Percentiles rank a stretch among this genome's conserved stretches.
Evolutionary conservation across 257 asterid species (phyloP).

Genomic region (Petunia secreta): DNA sequence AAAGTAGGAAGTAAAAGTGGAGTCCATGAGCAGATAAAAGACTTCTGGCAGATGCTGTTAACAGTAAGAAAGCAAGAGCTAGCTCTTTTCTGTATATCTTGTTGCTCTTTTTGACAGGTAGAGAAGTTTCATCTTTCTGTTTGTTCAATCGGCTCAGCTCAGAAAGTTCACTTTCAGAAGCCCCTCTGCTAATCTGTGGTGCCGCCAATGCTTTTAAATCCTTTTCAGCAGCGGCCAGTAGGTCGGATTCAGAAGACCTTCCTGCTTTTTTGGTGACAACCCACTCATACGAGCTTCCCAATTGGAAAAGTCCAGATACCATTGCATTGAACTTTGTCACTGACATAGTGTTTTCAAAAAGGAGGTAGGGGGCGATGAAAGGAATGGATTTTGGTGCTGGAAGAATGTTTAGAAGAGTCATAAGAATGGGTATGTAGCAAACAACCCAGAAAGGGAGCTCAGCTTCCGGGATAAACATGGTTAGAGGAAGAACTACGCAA

Average conservation of each 20-base stretch:
- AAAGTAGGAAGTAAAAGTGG: conserved; percentile 76
- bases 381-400: conserved; percentile 69
- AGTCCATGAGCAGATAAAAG: conserved; percentile 76
- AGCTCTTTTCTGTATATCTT: conserved; percentile 73
- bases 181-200: conserved; percentile 40
- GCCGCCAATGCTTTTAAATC: conserved; percentile 37
- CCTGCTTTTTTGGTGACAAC: conserved; percentile 71
- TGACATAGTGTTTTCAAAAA: conserved; percentile 73
- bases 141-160: conserved; percentile 39
- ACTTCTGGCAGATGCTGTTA: conserved; percentile 70
- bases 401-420: conserved; percentile 62
- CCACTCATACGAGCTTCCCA: conserved; percentile 79
- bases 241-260: conserved; percentile 60
- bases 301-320: conserved; percentile 66
- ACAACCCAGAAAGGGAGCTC: conserved; percentile 66
- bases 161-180: conserved; percentile 49
- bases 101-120: conserved; percentile 50
- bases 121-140: conserved; percentile 28
- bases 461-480: conserved; percentile 72
- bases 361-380: conserved; percentile 70
- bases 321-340: conserved; percentile 76
- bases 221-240: conserved; percentile 48
- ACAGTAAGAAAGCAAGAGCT: conserved; percentile 65
- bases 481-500: conserved; percentile 67
- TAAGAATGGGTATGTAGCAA: conserved; percentile 59